Evolutionary conservation across 257 asterid genomes (phyloP).

Genomic region (Gentiana dahurica): DNA sequence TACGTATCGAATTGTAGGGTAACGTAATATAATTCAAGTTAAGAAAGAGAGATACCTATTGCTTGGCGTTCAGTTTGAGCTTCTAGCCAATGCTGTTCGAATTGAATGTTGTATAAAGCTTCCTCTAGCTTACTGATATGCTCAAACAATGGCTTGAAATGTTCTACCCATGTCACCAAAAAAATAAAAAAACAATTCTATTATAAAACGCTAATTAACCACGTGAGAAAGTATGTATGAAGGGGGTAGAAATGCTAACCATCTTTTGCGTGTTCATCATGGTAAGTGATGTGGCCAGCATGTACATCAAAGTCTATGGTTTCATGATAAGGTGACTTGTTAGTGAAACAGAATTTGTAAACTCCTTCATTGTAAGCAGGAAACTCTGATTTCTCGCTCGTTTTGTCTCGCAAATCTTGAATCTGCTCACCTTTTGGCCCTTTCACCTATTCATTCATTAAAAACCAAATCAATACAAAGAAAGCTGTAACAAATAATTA

Average conservation of each 20-base stretch:
- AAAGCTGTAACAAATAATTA: no score
- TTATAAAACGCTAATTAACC: not conserved
- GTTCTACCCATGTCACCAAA: conserved; percentile 44
- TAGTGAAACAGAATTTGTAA: conserved; percentile 77
- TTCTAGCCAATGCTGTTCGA: conserved; percentile 97
- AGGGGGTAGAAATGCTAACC: conserved; percentile 29
- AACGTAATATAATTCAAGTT: not conserved
- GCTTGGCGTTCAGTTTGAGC: conserved; percentile 95
- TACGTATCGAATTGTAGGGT: no score
- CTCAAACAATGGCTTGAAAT: conserved; percentile 83
- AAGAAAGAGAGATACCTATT: conserved; percentile 15
- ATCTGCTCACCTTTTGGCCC: conserved; percentile 89
- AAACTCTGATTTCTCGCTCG: conserved; percentile 73
- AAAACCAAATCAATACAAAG: no score
- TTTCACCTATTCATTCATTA: conserved; percentile 45
- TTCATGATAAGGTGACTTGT: conserved; percentile 90
- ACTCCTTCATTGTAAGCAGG: conserved; percentile 74
- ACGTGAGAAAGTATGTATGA: conserved; percentile 3
- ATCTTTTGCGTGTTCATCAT: conserved; percentile 92
- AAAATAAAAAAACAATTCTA: conserved; percentile 7
- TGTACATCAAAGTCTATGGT: conserved; percentile 86
- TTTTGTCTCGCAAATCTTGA: conserved; percentile 74
- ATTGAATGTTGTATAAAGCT: conserved; percentile 84
- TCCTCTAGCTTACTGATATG: conserved; percentile 88
- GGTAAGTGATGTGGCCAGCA: conserved; percentile 61